phyloP scores from a whole-genome alignment of 73 alveolate species.

The Effrenium voratum region DNA sequence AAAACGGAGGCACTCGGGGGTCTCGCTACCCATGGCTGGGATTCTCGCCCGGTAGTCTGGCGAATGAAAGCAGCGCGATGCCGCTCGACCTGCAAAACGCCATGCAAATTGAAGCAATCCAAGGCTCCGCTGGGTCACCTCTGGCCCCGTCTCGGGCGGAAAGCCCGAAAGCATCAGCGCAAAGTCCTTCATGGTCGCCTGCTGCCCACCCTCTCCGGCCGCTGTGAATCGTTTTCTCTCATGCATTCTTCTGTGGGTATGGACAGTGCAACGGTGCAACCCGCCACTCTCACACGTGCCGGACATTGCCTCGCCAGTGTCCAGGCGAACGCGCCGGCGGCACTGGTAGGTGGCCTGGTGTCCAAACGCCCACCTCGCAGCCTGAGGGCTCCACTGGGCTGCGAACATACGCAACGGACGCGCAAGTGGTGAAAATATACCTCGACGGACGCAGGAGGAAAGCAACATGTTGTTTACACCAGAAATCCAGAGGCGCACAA shows the following conservation, averaged over 20 bases:
- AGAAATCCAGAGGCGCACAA: not conserved
- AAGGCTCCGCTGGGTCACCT: not conserved
- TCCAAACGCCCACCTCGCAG: too few species aligned
- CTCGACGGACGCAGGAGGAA: not conserved
- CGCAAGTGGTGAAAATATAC: constrained; percentile 48
- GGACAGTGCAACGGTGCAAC: too few species aligned
- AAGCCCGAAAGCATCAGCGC: constrained; percentile 77
- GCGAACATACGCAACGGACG: constrained; percentile 22
- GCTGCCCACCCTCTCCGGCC: too few species aligned
- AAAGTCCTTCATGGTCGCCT: constrained; percentile 88
- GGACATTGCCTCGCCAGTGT: constrained; percentile 49
- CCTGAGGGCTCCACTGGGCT: not conserved
- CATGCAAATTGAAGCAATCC: not conserved
- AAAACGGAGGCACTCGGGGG: too few species aligned
- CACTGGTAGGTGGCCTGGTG: constrained; percentile 46
- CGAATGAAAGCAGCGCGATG: constrained; percentile 37
- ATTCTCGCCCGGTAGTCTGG: constrained; percentile 39
- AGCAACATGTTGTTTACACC: not conserved
- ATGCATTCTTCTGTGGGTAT: too few species aligned
- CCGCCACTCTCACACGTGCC: too few species aligned
- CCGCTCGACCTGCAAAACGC: constrained; percentile 8
- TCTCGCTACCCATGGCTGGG: too few species aligned
- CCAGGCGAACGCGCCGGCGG: constrained; percentile 54
- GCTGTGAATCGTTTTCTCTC: too few species aligned
- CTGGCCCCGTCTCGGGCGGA: constrained; percentile 32